These are phyloP conservation scores for Austroboletus niveus DNA, from an alignment of 1,284 basidiomycete genomes.

Conservation along the genomic window DNA sequence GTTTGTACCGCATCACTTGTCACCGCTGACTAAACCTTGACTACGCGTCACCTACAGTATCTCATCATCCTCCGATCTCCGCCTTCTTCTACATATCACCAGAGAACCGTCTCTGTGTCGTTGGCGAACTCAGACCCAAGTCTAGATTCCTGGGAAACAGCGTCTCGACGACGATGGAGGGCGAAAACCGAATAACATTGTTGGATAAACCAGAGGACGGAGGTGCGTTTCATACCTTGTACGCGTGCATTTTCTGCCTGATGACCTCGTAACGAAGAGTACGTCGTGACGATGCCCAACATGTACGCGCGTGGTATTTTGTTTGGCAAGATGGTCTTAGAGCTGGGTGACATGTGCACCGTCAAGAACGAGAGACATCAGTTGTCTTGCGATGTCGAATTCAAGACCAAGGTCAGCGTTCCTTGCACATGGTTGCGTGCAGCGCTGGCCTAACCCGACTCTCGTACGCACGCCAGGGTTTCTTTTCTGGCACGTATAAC, in stretches of 20 bases:
- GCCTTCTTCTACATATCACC: constrained; percentile 97
- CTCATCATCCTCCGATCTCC: constrained; percentile 93
- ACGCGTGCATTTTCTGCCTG: constrained; percentile 5
- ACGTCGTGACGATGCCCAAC: constrained; percentile 92
- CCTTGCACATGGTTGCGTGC: background rate
- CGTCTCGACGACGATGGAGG: constrained; percentile 94
- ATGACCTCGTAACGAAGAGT: constrained; percentile 48
- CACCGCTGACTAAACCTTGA: constrained; percentile 4
- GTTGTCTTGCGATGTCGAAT: constrained; percentile 84
- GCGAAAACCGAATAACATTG: constrained; percentile 85
- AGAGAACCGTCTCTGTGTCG: constrained; percentile 79
- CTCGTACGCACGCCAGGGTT: constrained; percentile 57
- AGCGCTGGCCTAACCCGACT: too few relatives aligned
- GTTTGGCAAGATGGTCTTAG: constrained; percentile 97
- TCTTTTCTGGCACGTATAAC: constrained; percentile 97
- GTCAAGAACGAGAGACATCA: constrained; percentile 82
- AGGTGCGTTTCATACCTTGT: constrained; percentile 44
- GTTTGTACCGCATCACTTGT: background rate
- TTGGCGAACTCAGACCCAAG: constrained; percentile 95
- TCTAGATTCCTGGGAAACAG: constrained; percentile 96
- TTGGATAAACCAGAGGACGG: constrained; percentile 84
- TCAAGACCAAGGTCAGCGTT: constrained; percentile 86
- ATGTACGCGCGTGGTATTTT: constrained; percentile 98
- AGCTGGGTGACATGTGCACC: constrained; percentile 90
- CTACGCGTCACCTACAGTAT: constrained; percentile 44